phyloP scores from a whole-genome alignment of 257 asterid species.

The Capsicum rhomboideum region DNA sequence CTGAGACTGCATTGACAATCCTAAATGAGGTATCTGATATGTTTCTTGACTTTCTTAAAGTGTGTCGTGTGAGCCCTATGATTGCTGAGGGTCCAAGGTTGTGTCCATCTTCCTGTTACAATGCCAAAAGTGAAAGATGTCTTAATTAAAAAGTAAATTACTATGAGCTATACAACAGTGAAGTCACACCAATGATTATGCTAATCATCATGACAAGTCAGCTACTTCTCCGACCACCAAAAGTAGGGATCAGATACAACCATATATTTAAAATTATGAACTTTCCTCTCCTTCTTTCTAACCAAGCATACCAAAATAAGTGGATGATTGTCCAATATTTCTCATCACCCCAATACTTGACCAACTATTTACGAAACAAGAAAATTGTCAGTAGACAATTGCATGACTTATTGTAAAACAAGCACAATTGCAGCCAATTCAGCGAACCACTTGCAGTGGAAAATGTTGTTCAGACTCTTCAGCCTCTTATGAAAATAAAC shows the following conservation, averaged over 20 bases:
- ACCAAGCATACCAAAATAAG: neutral
- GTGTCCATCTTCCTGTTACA: neutral
- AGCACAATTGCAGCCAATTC: neutral
- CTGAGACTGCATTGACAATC: constrained; percentile 74
- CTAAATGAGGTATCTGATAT: constrained; percentile 54
- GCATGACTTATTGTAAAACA: neutral
- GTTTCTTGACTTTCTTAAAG: neutral
- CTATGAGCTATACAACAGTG: neutral
- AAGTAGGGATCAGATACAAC: neutral
- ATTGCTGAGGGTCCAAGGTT: neutral
- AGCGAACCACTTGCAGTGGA: neutral
- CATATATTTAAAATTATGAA: neutral
- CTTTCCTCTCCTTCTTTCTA: neutral
- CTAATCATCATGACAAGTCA: neutral
- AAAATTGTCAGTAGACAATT: neutral
- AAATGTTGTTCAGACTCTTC: constrained; percentile 1
- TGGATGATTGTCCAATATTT: constrained; percentile 4
- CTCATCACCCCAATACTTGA: neutral
- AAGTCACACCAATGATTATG: neutral
- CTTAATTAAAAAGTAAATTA: neutral
- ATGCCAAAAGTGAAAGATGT: neutral
- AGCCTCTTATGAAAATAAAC: neutral
- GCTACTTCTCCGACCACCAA: neutral
- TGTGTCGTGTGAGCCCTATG: neutral
- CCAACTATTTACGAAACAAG: neutral